A percentile compares a stretch with the other conserved stretches of the same genome.
These are phyloP conservation scores for Boletus eberwhitei DNA, from an alignment of 768 basidiomycete genomes.

Conservation along the genomic window DNA sequence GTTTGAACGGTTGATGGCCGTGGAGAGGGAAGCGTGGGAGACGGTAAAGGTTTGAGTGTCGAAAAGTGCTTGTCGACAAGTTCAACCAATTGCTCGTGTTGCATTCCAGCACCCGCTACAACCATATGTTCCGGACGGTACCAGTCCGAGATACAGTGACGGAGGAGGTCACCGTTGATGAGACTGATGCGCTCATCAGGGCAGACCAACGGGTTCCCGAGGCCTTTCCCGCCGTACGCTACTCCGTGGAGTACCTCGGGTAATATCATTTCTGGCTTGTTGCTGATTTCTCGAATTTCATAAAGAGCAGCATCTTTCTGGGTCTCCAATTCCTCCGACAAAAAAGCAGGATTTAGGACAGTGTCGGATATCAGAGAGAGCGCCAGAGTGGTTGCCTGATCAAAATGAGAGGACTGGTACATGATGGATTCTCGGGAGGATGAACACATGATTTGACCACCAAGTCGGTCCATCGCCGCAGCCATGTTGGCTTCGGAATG, in stretches of 20 bases:
- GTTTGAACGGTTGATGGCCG: conserved; percentile 32
- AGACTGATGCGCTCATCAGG: conserved; percentile 75
- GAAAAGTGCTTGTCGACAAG: conserved; percentile 84
- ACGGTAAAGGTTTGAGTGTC: conserved; percentile 44
- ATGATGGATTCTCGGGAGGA: conserved; percentile 92
- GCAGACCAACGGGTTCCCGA: conserved; percentile 91
- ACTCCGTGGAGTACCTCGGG: conserved; percentile 87
- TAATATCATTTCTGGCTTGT: conserved; percentile 90
- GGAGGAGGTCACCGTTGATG: conserved; percentile 61
- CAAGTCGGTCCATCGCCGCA: conserved; percentile 73
- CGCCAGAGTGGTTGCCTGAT: conserved; percentile 75
- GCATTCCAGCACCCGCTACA: conserved; percentile 90
- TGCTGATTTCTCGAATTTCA: conserved; percentile 82
- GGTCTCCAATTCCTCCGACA: conserved; percentile 72
- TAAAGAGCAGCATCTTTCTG: conserved; percentile 88
- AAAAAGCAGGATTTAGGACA: conserved; percentile 72
- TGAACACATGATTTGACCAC: conserved; percentile 89
- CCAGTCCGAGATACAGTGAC: conserved; percentile 71
- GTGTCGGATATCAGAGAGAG: conserved; percentile 91
- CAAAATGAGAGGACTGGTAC: conserved; percentile 97
- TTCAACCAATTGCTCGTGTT: conserved; percentile 84
- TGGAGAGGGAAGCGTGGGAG: conserved; percentile 22
- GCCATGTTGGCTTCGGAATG: conserved; percentile 79
- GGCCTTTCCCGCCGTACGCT: conserved; percentile 70
- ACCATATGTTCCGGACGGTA: conserved; percentile 95